A percentile compares a stretch with the other conserved stretches of the same genome.
phyloP scores from a whole-genome alignment of 1,284 basidiomycete species.

The Chalciporus piperatoides region DNA sequence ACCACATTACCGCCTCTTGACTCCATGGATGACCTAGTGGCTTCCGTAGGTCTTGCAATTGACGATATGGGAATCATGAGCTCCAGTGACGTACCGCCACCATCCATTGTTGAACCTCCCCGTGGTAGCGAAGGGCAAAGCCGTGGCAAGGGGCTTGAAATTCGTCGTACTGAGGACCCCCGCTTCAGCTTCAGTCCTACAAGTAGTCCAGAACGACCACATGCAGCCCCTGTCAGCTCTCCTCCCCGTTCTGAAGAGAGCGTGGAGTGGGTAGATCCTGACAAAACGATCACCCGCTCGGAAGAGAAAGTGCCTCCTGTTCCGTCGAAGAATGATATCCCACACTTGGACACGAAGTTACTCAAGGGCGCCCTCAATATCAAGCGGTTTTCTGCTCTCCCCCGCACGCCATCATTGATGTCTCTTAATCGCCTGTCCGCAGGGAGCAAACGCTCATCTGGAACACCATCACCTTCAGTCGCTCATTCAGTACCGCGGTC shows the following conservation, averaged over 20 bases:
- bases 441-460: slow-evolving; percentile 32
- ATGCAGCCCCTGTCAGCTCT: slow-evolving; percentile 8
- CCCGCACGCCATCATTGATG: slow-evolving; percentile 51
- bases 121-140: slow-evolving; percentile 28
- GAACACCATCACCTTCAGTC: slow-evolving; percentile 41
- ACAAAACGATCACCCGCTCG: slow-evolving; percentile 16
- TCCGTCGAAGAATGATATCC: slow-evolving; percentile 29
- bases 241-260: slow-evolving; percentile 26
- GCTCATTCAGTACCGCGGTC: slow-evolving; percentile 13
- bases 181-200: slow-evolving; percentile 4
- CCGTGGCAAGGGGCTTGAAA: slow-evolving; percentile 28
- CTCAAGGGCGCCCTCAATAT: slow-evolving; percentile 33
- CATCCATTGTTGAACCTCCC: slow-evolving; percentile 39
- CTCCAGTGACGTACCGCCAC: slow-evolving; percentile 34
- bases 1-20: slow-evolving; percentile 22
- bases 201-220: slow-evolving; percentile 16
- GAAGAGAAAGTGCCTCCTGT: slow-evolving; percentile 31
- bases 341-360: slow-evolving; percentile 23
- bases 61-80: slow-evolving; percentile 37
- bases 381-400: slow-evolving; percentile 59
- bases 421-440: slow-evolving; percentile 29
- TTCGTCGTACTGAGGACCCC: slow-evolving; percentile 29
- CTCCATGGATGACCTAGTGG: slow-evolving; percentile 35
- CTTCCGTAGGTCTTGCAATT: slow-evolving; percentile 34
- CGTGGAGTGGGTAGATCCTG: slow-evolving; percentile 17